A percentile compares a stretch with the other conserved stretches of the same genome.
These are phyloP conservation scores for Torulaspora pretoriensis DNA, from an alignment of 1,139 yeast species.

Conservation along the genomic window DNA sequence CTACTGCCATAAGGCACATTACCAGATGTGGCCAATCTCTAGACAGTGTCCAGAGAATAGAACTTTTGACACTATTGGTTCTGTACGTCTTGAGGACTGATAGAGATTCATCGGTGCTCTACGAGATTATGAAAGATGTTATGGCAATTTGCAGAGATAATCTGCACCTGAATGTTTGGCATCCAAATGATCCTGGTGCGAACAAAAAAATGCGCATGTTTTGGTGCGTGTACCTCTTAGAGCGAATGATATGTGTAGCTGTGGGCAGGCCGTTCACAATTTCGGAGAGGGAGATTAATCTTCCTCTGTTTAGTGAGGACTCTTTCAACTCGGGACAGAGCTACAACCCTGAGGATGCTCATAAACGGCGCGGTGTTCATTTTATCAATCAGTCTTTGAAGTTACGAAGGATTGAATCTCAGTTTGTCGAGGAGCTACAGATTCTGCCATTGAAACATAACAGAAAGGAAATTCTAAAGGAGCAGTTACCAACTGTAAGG, in stretches of 20 bases:
- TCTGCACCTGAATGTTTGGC: constrained; percentile 40
- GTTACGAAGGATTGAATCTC: constrained; percentile 52
- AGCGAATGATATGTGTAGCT: constrained; percentile 53
- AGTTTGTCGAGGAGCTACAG: constrained; percentile 48
- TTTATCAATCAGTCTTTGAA: constrained; percentile 52
- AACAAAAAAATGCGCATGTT: constrained; percentile 47
- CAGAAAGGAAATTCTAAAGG: constrained; percentile 20
- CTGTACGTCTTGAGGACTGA: constrained; percentile 54
- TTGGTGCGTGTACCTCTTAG: constrained; percentile 56
- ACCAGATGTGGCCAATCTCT: constrained; percentile 42
- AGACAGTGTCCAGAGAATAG: constrained; percentile 44
- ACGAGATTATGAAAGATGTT: constrained; percentile 49
- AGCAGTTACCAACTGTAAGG: constrained; percentile 44
- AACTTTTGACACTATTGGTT: constrained; percentile 47
- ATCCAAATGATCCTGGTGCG: constrained; percentile 35
- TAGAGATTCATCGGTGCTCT: constrained; percentile 49
- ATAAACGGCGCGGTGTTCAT: constrained; percentile 36
- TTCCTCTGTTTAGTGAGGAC: constrained; percentile 44
- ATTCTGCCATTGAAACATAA: constrained; percentile 36
- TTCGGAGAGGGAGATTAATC: constrained; percentile 44
- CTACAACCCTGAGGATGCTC: constrained; percentile 11
- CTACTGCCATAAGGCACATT: constrained; percentile 53
- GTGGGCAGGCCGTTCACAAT: constrained; percentile 51
- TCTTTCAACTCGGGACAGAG: constrained; percentile 25
- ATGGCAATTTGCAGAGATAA: constrained; percentile 41